Percentiles rank a stretch among this genome's conserved stretches.
Evolutionary conservation across 2,329 filamentous ascomycete genomes (phyloP).

Genomic region (Madurella fahalii): DNA sequence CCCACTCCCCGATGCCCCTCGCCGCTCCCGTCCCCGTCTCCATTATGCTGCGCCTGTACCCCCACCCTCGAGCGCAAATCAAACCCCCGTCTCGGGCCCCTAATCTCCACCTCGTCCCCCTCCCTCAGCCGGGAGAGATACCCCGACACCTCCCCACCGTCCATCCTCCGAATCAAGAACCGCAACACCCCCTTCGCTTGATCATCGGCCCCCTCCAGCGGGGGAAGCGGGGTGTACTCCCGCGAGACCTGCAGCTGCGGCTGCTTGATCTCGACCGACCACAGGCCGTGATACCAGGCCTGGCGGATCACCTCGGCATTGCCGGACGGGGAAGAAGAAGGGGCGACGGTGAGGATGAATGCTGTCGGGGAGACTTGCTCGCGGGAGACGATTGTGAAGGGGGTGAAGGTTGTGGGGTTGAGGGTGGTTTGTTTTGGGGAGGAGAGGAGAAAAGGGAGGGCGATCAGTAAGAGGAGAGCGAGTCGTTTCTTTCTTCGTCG

Average conservation of each 20-base stretch:
- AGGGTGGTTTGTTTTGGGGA: slow-evolving; percentile 33
- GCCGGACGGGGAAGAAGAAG: slow-evolving; percentile 25
- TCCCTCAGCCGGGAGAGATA: slow-evolving; percentile 66
- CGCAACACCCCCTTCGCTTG: slow-evolving; percentile 47
- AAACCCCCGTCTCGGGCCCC: slow-evolving; percentile 74
- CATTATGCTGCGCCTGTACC: background rate
- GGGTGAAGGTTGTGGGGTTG: slow-evolving; percentile 58
- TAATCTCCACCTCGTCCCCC: slow-evolving; percentile 65
- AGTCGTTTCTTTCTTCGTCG: background rate
- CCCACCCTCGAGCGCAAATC: slow-evolving; percentile 39
- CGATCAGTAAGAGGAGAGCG: background rate
- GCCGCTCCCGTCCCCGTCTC: slow-evolving; percentile 17
- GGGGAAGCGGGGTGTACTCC: slow-evolving; percentile 84
- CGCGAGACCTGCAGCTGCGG: slow-evolving; percentile 88
- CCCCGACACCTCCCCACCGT: slow-evolving; percentile 77
- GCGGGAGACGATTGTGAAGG: slow-evolving; percentile 60
- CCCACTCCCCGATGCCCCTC: background rate
- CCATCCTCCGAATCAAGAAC: slow-evolving; percentile 74
- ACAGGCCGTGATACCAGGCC: slow-evolving; percentile 63
- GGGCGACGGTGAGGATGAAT: slow-evolving; percentile 62
- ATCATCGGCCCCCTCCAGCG: slow-evolving; percentile 31
- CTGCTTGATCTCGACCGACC: slow-evolving; percentile 91
- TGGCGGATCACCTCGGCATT: slow-evolving; percentile 25
- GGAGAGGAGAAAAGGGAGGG: background rate
- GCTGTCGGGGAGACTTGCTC: slow-evolving; percentile 62